These are phyloP conservation scores for Candida awuae DNA, from an alignment of 805 yeast species.

Conservation along the genomic window DNA sequence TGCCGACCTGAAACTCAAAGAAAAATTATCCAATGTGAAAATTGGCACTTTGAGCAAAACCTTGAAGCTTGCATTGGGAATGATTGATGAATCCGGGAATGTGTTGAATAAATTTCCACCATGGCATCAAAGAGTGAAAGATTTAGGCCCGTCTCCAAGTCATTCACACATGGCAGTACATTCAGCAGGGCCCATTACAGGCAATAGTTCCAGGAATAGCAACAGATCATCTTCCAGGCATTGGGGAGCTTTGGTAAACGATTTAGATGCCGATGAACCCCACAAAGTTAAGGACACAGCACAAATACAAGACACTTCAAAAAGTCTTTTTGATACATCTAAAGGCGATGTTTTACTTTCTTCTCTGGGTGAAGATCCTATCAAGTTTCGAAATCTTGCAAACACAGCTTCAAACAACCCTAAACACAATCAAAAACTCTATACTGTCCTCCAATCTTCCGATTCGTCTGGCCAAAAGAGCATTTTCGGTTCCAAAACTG, in stretches of 20 bases:
- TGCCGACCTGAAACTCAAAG: constrained; percentile 15
- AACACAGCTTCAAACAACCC: neutral
- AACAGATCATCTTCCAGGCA: constrained; percentile 15
- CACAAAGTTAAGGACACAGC: constrained; percentile 29
- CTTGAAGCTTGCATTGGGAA: constrained; percentile 37
- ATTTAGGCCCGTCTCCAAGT: constrained; percentile 76
- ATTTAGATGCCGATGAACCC: constrained; percentile 27
- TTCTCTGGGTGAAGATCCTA: constrained; percentile 18
- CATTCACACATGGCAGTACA: constrained; percentile 55
- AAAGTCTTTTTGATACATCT: constrained; percentile 22
- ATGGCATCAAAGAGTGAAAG: constrained; percentile 66
- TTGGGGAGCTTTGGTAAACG: constrained; percentile 27
- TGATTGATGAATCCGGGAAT: constrained; percentile 31
- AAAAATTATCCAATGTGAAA: constrained; percentile 20
- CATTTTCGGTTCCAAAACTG: constrained; percentile 26
- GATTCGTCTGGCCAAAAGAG: constrained; percentile 19
- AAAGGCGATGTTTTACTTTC: constrained; percentile 26
- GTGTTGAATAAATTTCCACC: constrained; percentile 49
- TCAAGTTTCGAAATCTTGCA: neutral
- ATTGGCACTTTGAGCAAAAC: constrained; percentile 63
- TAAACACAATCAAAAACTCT: constrained; percentile 22
- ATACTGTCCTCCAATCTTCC: constrained; percentile 27
- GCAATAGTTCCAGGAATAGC: constrained; percentile 16
- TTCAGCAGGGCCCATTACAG: constrained; percentile 28
- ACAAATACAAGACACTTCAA: constrained; percentile 20